These are phyloP conservation scores for Fusarium transvaalense DNA, from an alignment of 2,329 filamentous ascomycete genomes.

Conservation along the genomic window DNA sequence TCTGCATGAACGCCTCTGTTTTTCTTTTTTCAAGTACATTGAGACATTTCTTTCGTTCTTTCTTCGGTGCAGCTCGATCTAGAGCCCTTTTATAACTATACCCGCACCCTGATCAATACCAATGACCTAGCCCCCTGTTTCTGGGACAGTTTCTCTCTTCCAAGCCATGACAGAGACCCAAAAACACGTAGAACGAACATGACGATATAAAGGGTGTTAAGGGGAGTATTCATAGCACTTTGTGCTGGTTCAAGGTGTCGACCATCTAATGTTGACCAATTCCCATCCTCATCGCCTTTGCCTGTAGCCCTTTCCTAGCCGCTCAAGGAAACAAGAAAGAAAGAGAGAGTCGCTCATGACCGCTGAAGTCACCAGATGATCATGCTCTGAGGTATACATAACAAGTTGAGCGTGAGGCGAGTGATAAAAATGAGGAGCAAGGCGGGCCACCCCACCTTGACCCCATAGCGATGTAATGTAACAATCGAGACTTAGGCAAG, in stretches of 20 bases:
- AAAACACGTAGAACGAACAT: constrained; percentile 19
- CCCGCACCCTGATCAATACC: constrained; percentile 5
- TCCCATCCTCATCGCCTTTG: constrained; percentile 21
- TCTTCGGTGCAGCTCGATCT: constrained; percentile 16
- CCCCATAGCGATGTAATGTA: background rate
- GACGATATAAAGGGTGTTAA: constrained; percentile 3
- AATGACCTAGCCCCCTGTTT: constrained; percentile 3
- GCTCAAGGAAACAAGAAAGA: constrained; percentile 32
- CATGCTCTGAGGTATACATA: constrained; percentile 16
- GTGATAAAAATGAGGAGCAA: constrained; percentile 3
- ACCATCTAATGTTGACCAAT: constrained; percentile 38
- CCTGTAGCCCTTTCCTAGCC: constrained; percentile 21
- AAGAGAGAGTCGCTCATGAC: constrained; percentile 21
- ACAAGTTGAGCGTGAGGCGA: constrained; percentile 10
- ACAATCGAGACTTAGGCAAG: constrained; percentile 73
- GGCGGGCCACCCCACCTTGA: background rate
- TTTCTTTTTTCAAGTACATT: constrained; percentile 7
- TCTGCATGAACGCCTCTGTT: constrained; percentile 14
- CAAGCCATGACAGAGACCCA: constrained; percentile 14
- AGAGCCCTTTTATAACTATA: constrained; percentile 26
- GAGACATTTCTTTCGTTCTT: constrained; percentile 4
- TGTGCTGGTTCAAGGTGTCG: constrained; percentile 16
- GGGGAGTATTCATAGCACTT: constrained; percentile 2
- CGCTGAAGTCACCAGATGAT: constrained; percentile 1
- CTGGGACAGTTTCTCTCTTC: background rate